A percentile compares a stretch with the other conserved stretches of the same genome.
Conservation (phyloP, 2,329 filamentous ascomycete genomes). For the Fusarium bulbicola region DNA sequence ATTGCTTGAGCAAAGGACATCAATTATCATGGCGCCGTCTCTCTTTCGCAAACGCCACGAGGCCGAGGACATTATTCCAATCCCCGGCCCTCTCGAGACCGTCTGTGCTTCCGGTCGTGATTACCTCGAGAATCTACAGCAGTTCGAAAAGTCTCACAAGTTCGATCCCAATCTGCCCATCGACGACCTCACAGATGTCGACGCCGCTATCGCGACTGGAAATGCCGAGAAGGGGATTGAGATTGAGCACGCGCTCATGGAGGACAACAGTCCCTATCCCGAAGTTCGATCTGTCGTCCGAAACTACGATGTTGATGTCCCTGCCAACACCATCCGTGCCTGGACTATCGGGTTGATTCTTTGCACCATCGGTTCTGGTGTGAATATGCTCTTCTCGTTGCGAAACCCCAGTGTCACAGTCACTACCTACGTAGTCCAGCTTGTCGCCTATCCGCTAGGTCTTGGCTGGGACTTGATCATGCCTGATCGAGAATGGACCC, state of each 20-base stretch:
- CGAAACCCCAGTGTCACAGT: conserved; percentile 68
- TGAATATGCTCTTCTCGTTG: conserved; percentile 69
- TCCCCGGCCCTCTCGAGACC: conserved; percentile 51
- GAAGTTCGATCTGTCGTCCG: conserved; percentile 73
- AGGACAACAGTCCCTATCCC: conserved; percentile 74
- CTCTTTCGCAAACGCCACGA: conserved; percentile 58
- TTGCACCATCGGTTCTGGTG: conserved; percentile 68
- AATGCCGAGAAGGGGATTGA: conserved; percentile 65
- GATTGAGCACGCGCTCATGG: conserved; percentile 66
- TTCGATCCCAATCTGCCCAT: conserved; percentile 73
- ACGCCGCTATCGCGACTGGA: conserved; percentile 63
- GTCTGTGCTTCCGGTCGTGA: conserved; percentile 53
- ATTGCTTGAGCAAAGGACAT: conserved; percentile 16
- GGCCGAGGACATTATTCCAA: conserved; percentile 56
- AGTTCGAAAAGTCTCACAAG: conserved; percentile 68
- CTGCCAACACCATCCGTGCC: conserved; percentile 71
- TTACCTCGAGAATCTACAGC: conserved; percentile 58
- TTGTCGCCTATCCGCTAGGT: conserved; percentile 68
- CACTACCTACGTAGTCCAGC: conserved; percentile 69
- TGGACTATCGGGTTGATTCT: conserved; percentile 70
- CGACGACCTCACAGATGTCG: conserved; percentile 68
- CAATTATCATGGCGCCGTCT: conserved; percentile 46
- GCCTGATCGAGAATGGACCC: conserved; percentile 60
- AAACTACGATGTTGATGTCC: conserved; percentile 71
- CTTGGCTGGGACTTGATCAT: conserved; percentile 64